Percentiles rank a stretch among this genome's conserved stretches.
Evolutionary conservation across 179 eudicot species (phyloP).

Genomic region (Gypsophila paniculata): DNA sequence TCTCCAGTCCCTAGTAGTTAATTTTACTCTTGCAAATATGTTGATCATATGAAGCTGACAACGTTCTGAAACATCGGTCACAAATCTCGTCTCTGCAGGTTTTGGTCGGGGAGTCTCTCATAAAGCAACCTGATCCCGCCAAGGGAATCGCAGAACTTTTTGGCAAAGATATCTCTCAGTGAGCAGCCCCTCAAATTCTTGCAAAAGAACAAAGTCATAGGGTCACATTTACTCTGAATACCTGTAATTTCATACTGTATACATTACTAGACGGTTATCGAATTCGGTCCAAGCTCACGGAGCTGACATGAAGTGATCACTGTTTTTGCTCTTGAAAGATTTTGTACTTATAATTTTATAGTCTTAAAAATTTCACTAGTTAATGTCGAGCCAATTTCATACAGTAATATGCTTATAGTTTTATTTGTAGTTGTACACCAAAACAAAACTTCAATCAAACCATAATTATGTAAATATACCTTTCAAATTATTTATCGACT

Average conservation of each 20-base stretch:
- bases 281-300: not conserved
- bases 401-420: too few relatives aligned
- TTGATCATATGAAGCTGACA: not conserved
- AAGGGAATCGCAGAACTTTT: slow-evolving; percentile 68
- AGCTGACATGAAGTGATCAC: too few relatives aligned
- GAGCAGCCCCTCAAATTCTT: not conserved
- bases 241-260: slow-evolving; percentile 1
- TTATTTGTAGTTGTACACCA: too few relatives aligned
- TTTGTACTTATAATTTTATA: too few relatives aligned
- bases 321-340: not conserved
- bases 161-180: slow-evolving; percentile 64
- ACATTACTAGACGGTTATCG: not conserved
- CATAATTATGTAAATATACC: too few relatives aligned
- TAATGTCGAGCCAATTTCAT: too few relatives aligned
- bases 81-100: slow-evolving; percentile 45
- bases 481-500: too few relatives aligned
- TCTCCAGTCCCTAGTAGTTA: too few relatives aligned
- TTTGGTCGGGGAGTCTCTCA: slow-evolving; percentile 89
- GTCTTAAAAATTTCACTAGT: too few relatives aligned
- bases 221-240: not conserved
- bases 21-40: not conserved
- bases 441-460: too few relatives aligned
- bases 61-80: not conserved
- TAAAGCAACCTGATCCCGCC: slow-evolving; percentile 66
- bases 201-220: slow-evolving; percentile 7